Percentiles rank a stretch among this genome's conserved stretches.
These are phyloP conservation scores for Oryza glaberrima DNA, from an alignment of 176 grass and related monocot genomes.

Conservation along the genomic window DNA sequence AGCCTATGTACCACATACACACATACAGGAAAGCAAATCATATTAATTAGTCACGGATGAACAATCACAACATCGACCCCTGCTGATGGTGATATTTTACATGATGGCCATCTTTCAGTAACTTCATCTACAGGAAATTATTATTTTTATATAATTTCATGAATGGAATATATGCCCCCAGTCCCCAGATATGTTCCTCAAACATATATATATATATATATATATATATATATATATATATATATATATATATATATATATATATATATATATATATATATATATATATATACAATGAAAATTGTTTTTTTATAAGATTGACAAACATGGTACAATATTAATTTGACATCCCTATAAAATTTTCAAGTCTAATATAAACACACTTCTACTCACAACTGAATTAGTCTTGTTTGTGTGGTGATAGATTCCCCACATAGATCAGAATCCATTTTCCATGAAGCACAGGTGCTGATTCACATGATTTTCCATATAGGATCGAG, in stretches of 20 bases:
- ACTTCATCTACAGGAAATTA: not conserved
- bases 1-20: not conserved
- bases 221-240: not conserved
- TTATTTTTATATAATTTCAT: not conserved
- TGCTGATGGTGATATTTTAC: not conserved
- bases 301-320: not conserved
- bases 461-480: not conserved
- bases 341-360: not conserved
- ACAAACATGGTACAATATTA: not conserved
- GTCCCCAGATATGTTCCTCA: too few relatives aligned
- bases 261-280: not conserved
- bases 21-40: not conserved
- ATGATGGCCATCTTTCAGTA: not conserved
- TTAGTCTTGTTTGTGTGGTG: too few relatives aligned
- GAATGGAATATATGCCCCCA: not conserved
- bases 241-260: not conserved
- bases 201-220: not conserved
- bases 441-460: not conserved
- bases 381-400: not conserved
- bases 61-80: not conserved
- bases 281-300: not conserved
- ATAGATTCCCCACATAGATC: not conserved
- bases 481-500: not conserved
- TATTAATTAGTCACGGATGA: not conserved
- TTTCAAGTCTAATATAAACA: not conserved